phyloP scores from a whole-genome alignment of 2,329 filamentous ascomycete genomes.

The Claviceps sorghi region DNA sequence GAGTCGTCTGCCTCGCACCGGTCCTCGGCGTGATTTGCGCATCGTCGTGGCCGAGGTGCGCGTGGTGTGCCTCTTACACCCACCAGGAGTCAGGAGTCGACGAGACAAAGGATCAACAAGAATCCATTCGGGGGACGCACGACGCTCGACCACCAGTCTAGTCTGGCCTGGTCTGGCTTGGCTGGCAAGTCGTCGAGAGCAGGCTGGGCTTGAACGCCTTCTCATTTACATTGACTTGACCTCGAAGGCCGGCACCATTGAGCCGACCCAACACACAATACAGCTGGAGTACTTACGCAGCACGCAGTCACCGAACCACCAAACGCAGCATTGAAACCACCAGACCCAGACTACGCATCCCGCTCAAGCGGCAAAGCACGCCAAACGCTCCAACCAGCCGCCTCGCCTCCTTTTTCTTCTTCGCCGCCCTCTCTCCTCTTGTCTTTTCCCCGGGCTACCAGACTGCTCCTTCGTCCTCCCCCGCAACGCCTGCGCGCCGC shows the following conservation, averaged over 20 bases:
- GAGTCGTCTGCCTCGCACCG: background rate
- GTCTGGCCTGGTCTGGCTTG: no score
- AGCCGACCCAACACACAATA: no score
- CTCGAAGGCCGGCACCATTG: no score
- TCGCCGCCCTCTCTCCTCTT: background rate
- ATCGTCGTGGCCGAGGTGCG: slow-evolving; percentile 3
- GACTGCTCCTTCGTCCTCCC: slow-evolving; percentile 7
- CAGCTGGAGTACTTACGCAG: no score
- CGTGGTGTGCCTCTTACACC: slow-evolving; percentile 4
- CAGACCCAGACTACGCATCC: background rate
- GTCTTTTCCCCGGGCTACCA: slow-evolving; percentile 1
- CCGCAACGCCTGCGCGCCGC: slow-evolving; percentile 6
- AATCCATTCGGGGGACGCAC: background rate
- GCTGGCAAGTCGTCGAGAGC: no score
- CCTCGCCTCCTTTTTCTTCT: background rate
- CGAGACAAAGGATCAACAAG: no score
- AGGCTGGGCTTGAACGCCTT: no score
- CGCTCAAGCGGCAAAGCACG: background rate
- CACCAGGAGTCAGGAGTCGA: background rate
- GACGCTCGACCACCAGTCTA: no score
- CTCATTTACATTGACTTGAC: no score
- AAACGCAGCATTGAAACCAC: no score
- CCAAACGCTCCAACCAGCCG: background rate
- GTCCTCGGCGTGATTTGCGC: background rate
- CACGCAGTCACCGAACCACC: no score